A percentile compares a stretch with the other conserved stretches of the same genome.
phyloP scores from a whole-genome alignment of 768 basidiomycete genomes.

The Gymnopilus dilepis region DNA sequence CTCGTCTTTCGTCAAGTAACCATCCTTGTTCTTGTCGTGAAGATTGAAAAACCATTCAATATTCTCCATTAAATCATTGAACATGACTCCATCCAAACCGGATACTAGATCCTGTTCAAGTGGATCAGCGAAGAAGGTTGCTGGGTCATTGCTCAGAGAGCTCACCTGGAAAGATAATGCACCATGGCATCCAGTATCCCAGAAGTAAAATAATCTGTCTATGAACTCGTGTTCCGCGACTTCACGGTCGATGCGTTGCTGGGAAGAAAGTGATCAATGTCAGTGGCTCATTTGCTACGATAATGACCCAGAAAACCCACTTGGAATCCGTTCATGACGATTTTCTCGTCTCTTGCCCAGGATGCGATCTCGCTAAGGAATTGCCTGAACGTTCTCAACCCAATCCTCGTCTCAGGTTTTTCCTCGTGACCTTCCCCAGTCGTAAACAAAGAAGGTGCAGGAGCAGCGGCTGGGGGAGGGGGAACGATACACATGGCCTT shows the following conservation, averaged over 20 bases:
- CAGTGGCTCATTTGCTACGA: background rate
- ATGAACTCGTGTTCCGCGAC: slow-evolving; percentile 97
- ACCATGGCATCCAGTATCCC: slow-evolving; percentile 84
- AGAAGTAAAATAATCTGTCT: slow-evolving; percentile 91
- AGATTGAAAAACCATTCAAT: slow-evolving; percentile 99
- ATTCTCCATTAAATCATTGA: slow-evolving; percentile 97
- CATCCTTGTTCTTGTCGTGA: slow-evolving; percentile 96
- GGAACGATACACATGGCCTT: slow-evolving; percentile 82
- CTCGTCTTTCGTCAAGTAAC: slow-evolving; percentile 94
- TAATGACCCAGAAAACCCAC: slow-evolving; percentile 39
- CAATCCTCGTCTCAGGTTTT: slow-evolving; percentile 89
- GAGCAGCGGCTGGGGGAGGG: slow-evolving; percentile 57
- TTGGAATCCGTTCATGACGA: slow-evolving; percentile 92
- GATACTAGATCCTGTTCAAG: slow-evolving; percentile 79
- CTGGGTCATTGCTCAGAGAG: slow-evolving; percentile 6
- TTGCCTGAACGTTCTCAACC: slow-evolving; percentile 80
- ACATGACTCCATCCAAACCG: slow-evolving; percentile 91
- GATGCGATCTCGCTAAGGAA: slow-evolving; percentile 93
- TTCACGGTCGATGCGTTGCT: slow-evolving; percentile 88
- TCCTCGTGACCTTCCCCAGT: slow-evolving; percentile 70
- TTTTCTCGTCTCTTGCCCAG: slow-evolving; percentile 94
- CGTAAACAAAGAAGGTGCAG: slow-evolving; percentile 57
- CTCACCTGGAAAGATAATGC: slow-evolving; percentile 90
- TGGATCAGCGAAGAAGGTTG: no score
- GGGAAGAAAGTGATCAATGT: background rate